These are phyloP conservation scores for Colletotrichum simmondsii DNA, from an alignment of 2,329 filamentous ascomycete genomes.

Conservation along the genomic window DNA sequence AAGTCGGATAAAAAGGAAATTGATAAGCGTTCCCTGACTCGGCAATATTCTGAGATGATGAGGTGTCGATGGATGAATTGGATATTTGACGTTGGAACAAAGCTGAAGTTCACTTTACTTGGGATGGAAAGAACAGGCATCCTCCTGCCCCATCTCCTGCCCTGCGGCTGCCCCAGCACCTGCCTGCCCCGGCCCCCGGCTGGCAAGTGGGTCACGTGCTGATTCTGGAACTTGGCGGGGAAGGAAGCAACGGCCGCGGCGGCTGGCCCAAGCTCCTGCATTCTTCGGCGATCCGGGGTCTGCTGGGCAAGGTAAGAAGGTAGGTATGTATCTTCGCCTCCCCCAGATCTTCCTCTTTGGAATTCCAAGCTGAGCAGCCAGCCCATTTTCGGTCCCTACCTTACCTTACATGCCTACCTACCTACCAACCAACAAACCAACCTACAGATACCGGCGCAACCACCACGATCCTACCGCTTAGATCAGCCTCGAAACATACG, in stretches of 20 bases:
- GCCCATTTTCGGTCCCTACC: neutral
- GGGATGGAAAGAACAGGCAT: constrained; percentile 10
- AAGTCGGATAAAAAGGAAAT: too few species aligned
- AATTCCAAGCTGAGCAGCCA: neutral
- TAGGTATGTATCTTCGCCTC: neutral
- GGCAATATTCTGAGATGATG: neutral
- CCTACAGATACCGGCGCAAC: neutral
- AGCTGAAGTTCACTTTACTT: constrained; percentile 13
- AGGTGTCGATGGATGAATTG: neutral
- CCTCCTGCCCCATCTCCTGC: constrained; percentile 12
- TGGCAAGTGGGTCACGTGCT: constrained; percentile 23
- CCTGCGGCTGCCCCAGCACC: too few species aligned
- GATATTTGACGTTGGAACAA: constrained; percentile 22
- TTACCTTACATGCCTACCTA: neutral
- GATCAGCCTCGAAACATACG: neutral
- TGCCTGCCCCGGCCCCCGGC: too few species aligned
- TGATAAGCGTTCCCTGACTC: too few species aligned
- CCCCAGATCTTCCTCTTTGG: neutral
- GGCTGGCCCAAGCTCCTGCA: constrained; percentile 18
- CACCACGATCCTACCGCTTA: neutral
- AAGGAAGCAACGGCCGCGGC: neutral
- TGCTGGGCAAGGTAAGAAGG: neutral
- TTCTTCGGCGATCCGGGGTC: neutral
- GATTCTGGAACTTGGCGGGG: neutral
- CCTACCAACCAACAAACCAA: too few species aligned